A percentile compares a stretch with the other conserved stretches of the same genome.
Conservation (phyloP, 2,329 filamentous ascomycete species). For the Cladosporium sp. region DNA sequence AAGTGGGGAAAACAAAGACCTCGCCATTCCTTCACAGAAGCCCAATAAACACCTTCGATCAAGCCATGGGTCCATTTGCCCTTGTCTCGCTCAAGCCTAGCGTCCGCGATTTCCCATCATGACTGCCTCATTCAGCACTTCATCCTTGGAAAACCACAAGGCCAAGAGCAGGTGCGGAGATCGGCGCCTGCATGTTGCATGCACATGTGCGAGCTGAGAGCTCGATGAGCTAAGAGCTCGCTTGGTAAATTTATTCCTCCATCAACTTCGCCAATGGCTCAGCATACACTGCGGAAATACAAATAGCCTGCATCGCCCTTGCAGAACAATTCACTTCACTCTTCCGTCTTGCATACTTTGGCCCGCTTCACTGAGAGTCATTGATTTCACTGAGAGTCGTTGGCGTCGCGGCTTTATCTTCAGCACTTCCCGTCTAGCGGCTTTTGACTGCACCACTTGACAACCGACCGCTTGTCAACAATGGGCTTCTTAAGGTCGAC, state of each 20-base stretch:
- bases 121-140: constrained; percentile 5
- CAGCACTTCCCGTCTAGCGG: constrained; percentile 9
- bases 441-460: constrained; percentile 1
- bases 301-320: constrained; percentile 7
- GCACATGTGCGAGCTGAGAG: background rate
- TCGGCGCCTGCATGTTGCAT: constrained; percentile 6
- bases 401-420: constrained; percentile 3
- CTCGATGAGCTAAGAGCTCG: constrained; percentile 9
- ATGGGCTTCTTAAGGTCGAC: constrained; percentile 22
- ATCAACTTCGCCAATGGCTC: background rate
- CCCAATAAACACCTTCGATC: background rate
- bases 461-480: constrained; percentile 9
- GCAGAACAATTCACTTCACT: background rate
- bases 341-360: background rate
- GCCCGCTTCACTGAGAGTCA: background rate
- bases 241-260: constrained; percentile 8
- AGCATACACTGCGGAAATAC: background rate
- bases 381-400: background rate
- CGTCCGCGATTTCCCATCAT: background rate
- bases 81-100: constrained; percentile 3
- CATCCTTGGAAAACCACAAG: background rate
- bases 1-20: background rate
- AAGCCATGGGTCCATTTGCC: background rate
- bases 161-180: constrained; percentile 8
- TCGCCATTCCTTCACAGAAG: background rate